phyloP scores from a whole-genome alignment of 139 green algal genomes.

The Closterium sp. region DNA sequence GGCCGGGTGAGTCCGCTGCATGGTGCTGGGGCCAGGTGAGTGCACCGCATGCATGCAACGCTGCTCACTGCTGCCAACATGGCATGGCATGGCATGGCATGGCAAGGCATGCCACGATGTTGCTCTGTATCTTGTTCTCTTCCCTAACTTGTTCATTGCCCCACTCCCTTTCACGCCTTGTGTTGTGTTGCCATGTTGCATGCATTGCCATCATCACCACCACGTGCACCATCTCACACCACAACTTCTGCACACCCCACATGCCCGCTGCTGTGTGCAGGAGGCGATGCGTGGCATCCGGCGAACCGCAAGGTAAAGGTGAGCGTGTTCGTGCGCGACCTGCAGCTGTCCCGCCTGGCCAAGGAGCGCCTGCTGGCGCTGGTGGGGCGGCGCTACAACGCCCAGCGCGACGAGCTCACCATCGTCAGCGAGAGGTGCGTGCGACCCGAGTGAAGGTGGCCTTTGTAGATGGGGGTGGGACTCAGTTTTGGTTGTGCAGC shows the following conservation, averaged over 20 bases:
- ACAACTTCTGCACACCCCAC: background rate
- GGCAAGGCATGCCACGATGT: background rate
- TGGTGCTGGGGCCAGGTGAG: too few relatives aligned
- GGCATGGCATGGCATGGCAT: too few relatives aligned
- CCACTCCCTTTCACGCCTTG: too few relatives aligned
- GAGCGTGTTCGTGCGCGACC: constrained; percentile 30
- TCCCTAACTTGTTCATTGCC: too few relatives aligned
- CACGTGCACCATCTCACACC: background rate
- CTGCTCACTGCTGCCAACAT: background rate
- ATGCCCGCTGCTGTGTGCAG: background rate
- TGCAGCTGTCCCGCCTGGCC: constrained; percentile 25
- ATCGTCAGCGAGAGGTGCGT: constrained; percentile 46
- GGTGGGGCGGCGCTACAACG: constrained; percentile 40
- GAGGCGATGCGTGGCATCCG: constrained; percentile 46
- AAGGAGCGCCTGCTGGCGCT: constrained; percentile 40
- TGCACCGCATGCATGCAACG: background rate
- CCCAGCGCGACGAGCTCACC: constrained; percentile 32
- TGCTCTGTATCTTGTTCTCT: background rate
- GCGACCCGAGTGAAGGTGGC: too few relatives aligned
- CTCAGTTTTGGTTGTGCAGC: too few relatives aligned
- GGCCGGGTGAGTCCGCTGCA: background rate
- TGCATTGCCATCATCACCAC: background rate
- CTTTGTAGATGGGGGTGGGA: too few relatives aligned
- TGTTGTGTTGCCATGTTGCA: too few relatives aligned
- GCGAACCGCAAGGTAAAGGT: constrained; percentile 48